Percentiles rank a stretch among this genome's conserved stretches.
Evolutionary conservation across 2,329 filamentous ascomycete species (phyloP).

Genomic region (Paraphaeosphaeria sporulosa): DNA sequence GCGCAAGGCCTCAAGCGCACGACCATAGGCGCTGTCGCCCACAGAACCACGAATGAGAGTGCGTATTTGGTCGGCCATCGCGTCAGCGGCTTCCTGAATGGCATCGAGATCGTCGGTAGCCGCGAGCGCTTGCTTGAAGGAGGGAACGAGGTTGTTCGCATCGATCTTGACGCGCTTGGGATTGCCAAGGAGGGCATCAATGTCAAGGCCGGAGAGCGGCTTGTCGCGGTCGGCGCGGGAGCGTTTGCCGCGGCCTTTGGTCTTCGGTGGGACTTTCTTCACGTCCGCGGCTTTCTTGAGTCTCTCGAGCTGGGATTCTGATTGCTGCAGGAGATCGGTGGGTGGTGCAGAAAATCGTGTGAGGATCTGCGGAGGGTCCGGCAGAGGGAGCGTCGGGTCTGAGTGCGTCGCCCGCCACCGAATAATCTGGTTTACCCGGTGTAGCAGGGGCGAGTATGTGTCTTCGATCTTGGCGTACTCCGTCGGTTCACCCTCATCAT

Average conservation of each 20-base stretch:
- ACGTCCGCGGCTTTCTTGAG: constrained; percentile 77
- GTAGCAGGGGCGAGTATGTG: constrained; percentile 83
- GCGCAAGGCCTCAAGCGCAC: constrained; percentile 76
- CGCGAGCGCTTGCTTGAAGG: constrained; percentile 83
- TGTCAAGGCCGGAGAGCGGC: constrained; percentile 87
- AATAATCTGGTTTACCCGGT: constrained; percentile 86
- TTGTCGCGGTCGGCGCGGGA: constrained; percentile 72
- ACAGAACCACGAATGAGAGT: constrained; percentile 75
- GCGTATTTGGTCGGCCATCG: constrained; percentile 77
- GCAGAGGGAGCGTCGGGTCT: constrained; percentile 69
- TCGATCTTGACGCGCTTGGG: constrained; percentile 65
- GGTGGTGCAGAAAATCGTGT: constrained; percentile 78
- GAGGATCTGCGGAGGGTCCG: constrained; percentile 55
- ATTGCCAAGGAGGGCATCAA: constrained; percentile 78
- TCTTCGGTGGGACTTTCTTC: constrained; percentile 82
- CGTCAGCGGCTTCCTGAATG: constrained; percentile 72
- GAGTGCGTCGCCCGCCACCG: constrained; percentile 81
- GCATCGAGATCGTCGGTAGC: constrained; percentile 66
- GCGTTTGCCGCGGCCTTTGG: constrained; percentile 71
- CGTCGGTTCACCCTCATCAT: constrained; percentile 70
- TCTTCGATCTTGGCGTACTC: constrained; percentile 84
- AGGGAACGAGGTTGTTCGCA: constrained; percentile 80
- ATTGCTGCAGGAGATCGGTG: constrained; percentile 67
- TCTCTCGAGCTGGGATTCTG: constrained; percentile 65
- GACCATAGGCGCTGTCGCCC: constrained; percentile 76